Conservation (phyloP, 2,329 filamentous ascomycete genomes). For the Grosmannia penicillata region DNA sequence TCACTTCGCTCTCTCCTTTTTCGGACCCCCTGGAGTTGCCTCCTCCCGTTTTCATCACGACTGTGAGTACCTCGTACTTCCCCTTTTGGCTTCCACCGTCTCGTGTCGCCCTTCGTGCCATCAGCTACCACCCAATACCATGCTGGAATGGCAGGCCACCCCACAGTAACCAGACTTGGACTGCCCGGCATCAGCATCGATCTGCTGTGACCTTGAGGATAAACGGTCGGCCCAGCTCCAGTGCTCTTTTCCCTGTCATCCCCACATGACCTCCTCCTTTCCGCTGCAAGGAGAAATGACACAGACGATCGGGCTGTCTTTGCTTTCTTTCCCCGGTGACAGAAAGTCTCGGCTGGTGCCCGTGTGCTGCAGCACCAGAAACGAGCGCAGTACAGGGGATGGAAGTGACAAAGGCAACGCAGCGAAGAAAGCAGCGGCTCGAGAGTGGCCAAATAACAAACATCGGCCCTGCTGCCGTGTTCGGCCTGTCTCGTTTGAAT, state of each 20-base stretch:
- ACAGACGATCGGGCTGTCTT: slow-evolving; percentile 2
- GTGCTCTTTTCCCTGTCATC: slow-evolving; percentile 1
- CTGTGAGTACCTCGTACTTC: background rate
- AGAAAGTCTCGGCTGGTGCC: too few species aligned
- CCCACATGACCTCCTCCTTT: slow-evolving; percentile 4
- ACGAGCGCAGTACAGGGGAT: background rate
- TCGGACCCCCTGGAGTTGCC: too few species aligned
- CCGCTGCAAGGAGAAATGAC: too few species aligned
- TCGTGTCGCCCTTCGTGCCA: slow-evolving; percentile 3
- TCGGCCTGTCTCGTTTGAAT: too few species aligned
- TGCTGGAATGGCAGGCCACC: slow-evolving; percentile 4
- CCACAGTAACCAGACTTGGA: slow-evolving; percentile 8
- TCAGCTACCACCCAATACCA: slow-evolving; percentile 6
- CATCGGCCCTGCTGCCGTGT: too few species aligned
- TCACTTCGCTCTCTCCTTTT: too few species aligned
- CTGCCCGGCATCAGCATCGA: slow-evolving; percentile 7
- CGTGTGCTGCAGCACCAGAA: background rate
- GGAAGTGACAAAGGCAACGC: too few species aligned
- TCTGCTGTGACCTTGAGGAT: slow-evolving; percentile 7
- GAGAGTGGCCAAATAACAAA: too few species aligned
- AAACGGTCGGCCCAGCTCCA: slow-evolving; percentile 2
- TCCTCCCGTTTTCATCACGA: background rate
- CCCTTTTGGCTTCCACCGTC: background rate
- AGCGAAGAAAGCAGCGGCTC: too few species aligned
- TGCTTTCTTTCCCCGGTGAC: slow-evolving; percentile 1